Base-by-base conservation (phyloP, 805 yeast species). In the Ogataea paradorogensis region DNA sequence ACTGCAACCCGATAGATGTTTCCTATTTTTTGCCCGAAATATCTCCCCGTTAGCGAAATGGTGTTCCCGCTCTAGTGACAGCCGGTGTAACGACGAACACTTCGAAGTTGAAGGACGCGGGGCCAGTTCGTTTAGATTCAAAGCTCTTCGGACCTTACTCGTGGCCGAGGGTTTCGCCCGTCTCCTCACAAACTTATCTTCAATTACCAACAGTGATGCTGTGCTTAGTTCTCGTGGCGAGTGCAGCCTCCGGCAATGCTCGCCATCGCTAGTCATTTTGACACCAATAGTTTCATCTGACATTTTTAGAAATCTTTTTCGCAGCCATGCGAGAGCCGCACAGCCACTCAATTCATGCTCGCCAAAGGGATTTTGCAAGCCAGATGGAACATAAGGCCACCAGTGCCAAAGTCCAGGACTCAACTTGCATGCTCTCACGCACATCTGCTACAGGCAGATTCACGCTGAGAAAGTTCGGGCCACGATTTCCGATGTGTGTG, bases 11-110 rank as follows among this genome's bases (percentile, higher is more conserved):
- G 29, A 27, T 8, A 27, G 29, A 27, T 27, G 15, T 15, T 27
- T 27, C 16, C 7, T 10, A 7, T n/a, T 13, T 27, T 78, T 53
- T 2, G 79, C 79, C 25, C 72, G 58, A 53, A 74, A 74, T 2
- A 73, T 64, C 50, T 74, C 80, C 34, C 80, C 80, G 52, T 74
- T 74, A 11, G 79, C 79, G 51, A 74, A 74, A 45, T 61, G 67
- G 35, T 51, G 56, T 47, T 42, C 43, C 3, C 53, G 31, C 7
- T 31, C 26, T 5, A 15, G 20, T 9, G 38, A 34, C 14, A 13
- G 21, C 5, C 32, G 31, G 14, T 16, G 4, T 10, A 29, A 16
- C 22, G 26, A 18, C 9, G 22, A 18, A 30, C 13, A 29, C 6
- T n/a, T 15, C 22, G 31, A 23, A 4, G 9, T 23, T 4, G 4